Evolutionary conservation across 495 filamentous ascomycete genomes (phyloP), one percentile per base, ranked within the genome.

Genomic region (Penicillium longicatenatum): DNA sequence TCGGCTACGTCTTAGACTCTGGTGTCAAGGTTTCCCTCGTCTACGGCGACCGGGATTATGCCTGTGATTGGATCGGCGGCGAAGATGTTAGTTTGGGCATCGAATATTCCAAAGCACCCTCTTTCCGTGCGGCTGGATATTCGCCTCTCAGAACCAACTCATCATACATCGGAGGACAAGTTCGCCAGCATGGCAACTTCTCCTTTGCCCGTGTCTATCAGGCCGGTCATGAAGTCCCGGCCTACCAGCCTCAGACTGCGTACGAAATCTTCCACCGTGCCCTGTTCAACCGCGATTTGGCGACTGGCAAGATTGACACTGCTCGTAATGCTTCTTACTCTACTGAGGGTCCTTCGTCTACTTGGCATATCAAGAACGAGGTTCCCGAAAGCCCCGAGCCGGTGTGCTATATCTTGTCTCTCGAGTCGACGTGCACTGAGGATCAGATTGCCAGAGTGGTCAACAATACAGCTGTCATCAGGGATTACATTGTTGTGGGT

Each of bases 11-110:
- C 4, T 72, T 87, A 6, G 71, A 80, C 24, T 72, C 73, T 14
- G 81, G 81, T 5, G 80, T 92, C 62, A 84, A 87, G 50, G 85
- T 93, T 4, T 82, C 84, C 12, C 76, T 92, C 7, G 76, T 90
- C 39, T 90, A 90, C 59, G 89, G 84, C 14, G 83, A 84, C 70
- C 71, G 77, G 12, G 84, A 86, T 55, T 87, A 83, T 50, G 74
- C 75, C n/a, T 85, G 84, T 62, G 83, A 81, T 56, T 77, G 75
- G 75, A 73, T 75, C 30, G 76, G 76, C 12, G 77, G 75, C 26
- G 77, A 79, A 50, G 66, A 72, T n/a, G 75, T 74, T 29, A 75
- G 72, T 52, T 51, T 77, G 50, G 33, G 64, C 24, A 64, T 83
- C 19, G 59, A 79, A 26, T 75, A 81, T 58, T 65, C 74, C 14